phyloP scores from a whole-genome alignment of 352 stramenopile species.

The Globisporangium takayamanum region DNA sequence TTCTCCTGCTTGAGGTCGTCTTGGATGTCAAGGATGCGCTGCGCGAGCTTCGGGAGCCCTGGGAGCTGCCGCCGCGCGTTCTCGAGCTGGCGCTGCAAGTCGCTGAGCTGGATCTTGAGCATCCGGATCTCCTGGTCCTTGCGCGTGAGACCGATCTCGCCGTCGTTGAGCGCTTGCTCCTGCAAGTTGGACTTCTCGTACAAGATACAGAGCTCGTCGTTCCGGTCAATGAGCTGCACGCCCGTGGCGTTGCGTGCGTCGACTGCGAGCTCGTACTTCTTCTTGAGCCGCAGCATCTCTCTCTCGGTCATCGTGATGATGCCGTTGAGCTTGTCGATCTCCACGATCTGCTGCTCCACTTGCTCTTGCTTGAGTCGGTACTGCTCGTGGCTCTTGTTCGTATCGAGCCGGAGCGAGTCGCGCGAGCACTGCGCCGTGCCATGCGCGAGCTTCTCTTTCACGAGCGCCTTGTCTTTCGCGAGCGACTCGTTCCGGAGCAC shows the following conservation, averaged over 20 bases:
- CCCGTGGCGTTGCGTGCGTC: constrained; percentile 85
- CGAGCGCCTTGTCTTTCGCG: constrained; percentile 90
- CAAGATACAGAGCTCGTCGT: constrained; percentile 94
- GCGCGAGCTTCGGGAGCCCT: constrained; percentile 69
- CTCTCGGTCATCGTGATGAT: constrained; percentile 91
- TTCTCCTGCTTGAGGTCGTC: constrained; percentile 82
- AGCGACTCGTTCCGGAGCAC: constrained; percentile 90
- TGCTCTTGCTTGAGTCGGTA: constrained; percentile 88
- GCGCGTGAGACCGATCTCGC: constrained; percentile 69
- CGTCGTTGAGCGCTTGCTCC: constrained; percentile 74
- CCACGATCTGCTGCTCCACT: constrained; percentile 93
- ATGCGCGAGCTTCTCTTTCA: constrained; percentile 87
- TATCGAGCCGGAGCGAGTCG: constrained; percentile 85
- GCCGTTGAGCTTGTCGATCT: constrained; percentile 93
- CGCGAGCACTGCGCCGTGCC: constrained; percentile 82
- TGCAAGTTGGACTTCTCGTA: constrained; percentile 92
- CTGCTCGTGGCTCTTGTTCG: constrained; percentile 86
- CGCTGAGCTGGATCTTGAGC: constrained; percentile 61
- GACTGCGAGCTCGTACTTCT: constrained; percentile 85
- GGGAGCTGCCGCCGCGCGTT: constrained; percentile 71
- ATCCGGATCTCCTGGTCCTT: constrained; percentile 84
- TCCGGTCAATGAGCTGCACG: constrained; percentile 92
- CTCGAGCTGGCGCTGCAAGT: constrained; percentile 69
- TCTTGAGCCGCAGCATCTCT: constrained; percentile 91
- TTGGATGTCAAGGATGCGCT: constrained; percentile 74